phyloP scores from a whole-genome alignment of 1,284 basidiomycete species.

The Tilletiopsis washingtonensis region DNA sequence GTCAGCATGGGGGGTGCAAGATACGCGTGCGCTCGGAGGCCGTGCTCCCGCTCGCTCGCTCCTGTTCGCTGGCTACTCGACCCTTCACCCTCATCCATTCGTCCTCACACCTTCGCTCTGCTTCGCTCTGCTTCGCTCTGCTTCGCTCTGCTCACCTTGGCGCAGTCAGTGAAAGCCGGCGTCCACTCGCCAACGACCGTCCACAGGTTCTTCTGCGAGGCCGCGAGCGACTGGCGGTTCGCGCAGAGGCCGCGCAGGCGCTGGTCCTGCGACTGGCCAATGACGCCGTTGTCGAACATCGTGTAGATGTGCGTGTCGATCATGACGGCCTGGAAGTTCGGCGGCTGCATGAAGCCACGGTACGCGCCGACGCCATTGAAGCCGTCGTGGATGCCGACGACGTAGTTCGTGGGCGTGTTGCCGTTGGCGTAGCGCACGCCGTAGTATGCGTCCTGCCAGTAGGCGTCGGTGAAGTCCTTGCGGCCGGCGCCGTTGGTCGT shows the following conservation, averaged over 20 bases:
- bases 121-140: too few species aligned
- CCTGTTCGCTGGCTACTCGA: too few species aligned
- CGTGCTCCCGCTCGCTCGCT: too few species aligned
- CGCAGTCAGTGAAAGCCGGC: slow-evolving; percentile 70
- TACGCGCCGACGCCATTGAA: slow-evolving; percentile 71
- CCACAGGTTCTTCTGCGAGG: slow-evolving; percentile 27
- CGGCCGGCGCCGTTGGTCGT: slow-evolving; percentile 10
- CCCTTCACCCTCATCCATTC: too few species aligned
- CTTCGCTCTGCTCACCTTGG: too few species aligned
- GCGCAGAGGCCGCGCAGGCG: slow-evolving; percentile 35
- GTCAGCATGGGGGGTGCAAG: too few species aligned
- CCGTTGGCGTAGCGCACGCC: slow-evolving; percentile 26
- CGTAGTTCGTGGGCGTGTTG: slow-evolving; percentile 9
- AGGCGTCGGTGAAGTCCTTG: slow-evolving; percentile 19
- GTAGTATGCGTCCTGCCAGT: slow-evolving; percentile 33
- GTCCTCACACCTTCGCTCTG: too few species aligned
- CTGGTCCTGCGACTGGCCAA: slow-evolving; percentile 17
- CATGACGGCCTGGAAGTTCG: slow-evolving; percentile 59
- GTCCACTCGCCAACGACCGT: slow-evolving; percentile 47
- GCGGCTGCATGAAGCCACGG: slow-evolving; percentile 60
- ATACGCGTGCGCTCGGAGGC: too few species aligned
- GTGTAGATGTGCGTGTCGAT: slow-evolving; percentile 57
- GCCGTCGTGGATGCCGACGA: slow-evolving; percentile 67
- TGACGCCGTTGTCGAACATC: slow-evolving; percentile 26
- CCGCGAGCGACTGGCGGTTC: slow-evolving; percentile 23